Conservation (phyloP, 495 filamentous ascomycete species). For the Pseudoneurospora amorphoporcata region DNA sequence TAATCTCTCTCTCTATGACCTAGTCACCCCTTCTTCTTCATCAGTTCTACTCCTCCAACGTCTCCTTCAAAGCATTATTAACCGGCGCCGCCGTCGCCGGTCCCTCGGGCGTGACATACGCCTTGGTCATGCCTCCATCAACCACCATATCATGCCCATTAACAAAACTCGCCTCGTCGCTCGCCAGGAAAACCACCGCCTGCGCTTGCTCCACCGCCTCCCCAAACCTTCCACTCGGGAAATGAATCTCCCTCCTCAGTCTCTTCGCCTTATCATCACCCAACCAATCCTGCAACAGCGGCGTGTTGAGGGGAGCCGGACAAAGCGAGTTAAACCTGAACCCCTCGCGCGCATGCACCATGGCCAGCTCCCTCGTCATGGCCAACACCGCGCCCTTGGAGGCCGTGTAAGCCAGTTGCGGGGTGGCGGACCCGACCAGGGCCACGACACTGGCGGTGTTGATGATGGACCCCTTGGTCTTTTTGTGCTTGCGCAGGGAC, state of each 20-base stretch:
- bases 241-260: slow-evolving; percentile 79
- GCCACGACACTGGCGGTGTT: slow-evolving; percentile 94
- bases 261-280: slow-evolving; percentile 83
- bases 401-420: slow-evolving; percentile 91
- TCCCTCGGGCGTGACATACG: slow-evolving; percentile 88
- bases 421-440: slow-evolving; percentile 84
- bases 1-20: neutral
- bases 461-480: slow-evolving; percentile 73
- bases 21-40: neutral
- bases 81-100: slow-evolving; percentile 56
- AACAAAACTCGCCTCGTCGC: slow-evolving; percentile 88
- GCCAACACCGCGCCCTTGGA: slow-evolving; percentile 91
- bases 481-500: slow-evolving; percentile 67
- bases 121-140: slow-evolving; percentile 94
- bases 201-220: slow-evolving; percentile 94
- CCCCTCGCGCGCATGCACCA: slow-evolving; percentile 77
- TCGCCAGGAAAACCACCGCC: slow-evolving; percentile 87
- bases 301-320: slow-evolving; percentile 81
- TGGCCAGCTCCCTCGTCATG: slow-evolving; percentile 69
- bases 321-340: slow-evolving; percentile 87
- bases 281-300: slow-evolving; percentile 88
- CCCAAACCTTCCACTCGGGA: slow-evolving; percentile 89
- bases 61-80: slow-evolving; percentile 49
- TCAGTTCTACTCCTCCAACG: slow-evolving; percentile 13
- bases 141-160: slow-evolving; percentile 89